Evolutionary conservation across 2,329 filamentous ascomycete species (phyloP), one percentile per base, ranked within the genome.

Genomic region (Leptographium lundbergii): DNA sequence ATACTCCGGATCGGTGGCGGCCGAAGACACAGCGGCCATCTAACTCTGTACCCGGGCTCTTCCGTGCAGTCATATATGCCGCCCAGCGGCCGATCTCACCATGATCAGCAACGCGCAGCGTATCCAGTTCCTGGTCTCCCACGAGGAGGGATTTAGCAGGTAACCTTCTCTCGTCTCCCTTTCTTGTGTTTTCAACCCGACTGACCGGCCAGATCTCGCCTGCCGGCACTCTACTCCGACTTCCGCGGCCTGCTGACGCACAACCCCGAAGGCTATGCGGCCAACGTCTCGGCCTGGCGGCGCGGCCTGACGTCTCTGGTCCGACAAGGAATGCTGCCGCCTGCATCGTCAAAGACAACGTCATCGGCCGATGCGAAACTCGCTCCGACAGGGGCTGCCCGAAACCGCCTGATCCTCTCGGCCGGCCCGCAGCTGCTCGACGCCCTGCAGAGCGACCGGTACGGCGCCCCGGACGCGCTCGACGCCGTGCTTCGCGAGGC

Each of bases 381-480:
- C 6, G 42, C 19, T 7, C 3, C 17, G 42, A 19, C 42, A 45
- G 22, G 50, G 3, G 60, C 65, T 29, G 67, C 74, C 0, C 71
- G 75, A 2, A 77, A 77, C 60, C 72, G 77, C 22, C 71, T 87
- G 14, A 70, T 81, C 34, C 70, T 87, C 32, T 73, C 74, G 9
- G 71, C 81, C 45, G 78, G 81, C 65, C 82, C 88, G 42, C 77
- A 81, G 34, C 78, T 99, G 1, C 74, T 88, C 25, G 79, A 82
- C 27, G 82, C 84, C 42, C 75, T 99, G 57, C 86, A 91, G 64
- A 88, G 80, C 55, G 84, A 84, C 52, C 85, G 92, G 66, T 91
- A 84, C 71, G 94, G 94, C 2, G 81, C 85, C 53, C 94, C 94
- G 1, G 78, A 92, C 11, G 89, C 88, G 3, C 75, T 99, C 0